Percentiles rank a stretch among this genome's conserved stretches.
Conservation (phyloP, 2,329 filamentous ascomycete genomes). For the Beauveria asiatica region DNA sequence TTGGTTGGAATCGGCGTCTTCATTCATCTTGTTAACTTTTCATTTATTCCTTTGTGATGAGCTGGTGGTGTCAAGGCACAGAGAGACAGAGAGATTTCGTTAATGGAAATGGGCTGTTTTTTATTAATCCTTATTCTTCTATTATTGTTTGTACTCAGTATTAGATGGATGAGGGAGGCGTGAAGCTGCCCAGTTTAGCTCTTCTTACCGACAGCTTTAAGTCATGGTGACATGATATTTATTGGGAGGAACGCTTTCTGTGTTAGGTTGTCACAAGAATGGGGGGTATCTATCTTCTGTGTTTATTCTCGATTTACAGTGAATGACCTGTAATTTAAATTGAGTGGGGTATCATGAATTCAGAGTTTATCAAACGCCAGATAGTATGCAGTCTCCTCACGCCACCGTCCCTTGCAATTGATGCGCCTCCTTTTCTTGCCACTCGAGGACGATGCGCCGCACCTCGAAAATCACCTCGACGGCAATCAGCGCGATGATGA, state of each 20-base stretch:
- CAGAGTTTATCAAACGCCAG: no score
- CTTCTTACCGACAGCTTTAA: background rate
- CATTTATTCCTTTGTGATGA: background rate
- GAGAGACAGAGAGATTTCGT: background rate
- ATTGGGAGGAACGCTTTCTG: no score
- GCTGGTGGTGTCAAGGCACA: background rate
- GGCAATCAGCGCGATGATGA: conserved; percentile 88
- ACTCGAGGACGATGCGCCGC: conserved; percentile 61
- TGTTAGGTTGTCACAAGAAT: no score
- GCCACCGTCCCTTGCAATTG: background rate
- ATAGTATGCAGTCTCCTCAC: no score
- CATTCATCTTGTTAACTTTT: background rate
- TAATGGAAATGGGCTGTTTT: background rate
- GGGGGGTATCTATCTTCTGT: no score
- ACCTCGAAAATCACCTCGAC: conserved; percentile 89
- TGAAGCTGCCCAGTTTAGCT: background rate
- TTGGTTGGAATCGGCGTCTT: background rate
- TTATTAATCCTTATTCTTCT: background rate
- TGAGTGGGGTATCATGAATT: no score
- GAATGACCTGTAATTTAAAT: no score
- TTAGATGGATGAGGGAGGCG: background rate
- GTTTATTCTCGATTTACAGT: no score
- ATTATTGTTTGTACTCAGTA: background rate
- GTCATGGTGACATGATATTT: background rate
- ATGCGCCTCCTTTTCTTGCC: conserved; percentile 27